A percentile compares a stretch with the other conserved stretches of the same genome.
phyloP scores from a whole-genome alignment of 495 filamentous ascomycete genomes.

The Bombardia bombarda region DNA sequence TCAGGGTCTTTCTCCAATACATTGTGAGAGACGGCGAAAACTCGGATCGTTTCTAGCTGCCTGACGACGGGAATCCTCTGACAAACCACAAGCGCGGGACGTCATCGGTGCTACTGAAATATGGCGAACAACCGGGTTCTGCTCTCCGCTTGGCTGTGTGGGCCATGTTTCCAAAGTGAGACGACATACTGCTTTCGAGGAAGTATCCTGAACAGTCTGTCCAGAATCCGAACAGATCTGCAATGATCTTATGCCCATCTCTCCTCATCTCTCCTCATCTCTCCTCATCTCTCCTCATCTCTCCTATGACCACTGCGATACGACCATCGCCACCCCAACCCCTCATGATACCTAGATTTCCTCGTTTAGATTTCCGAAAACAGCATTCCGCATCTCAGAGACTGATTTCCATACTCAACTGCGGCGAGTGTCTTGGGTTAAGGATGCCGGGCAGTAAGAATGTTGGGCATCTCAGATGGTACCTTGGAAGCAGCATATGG shows the following conservation, averaged over 20 bases:
- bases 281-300: too few relatives aligned
- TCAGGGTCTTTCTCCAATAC: neutral
- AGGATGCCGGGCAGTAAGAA: too few relatives aligned
- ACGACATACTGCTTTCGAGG: too few relatives aligned
- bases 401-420: too few relatives aligned
- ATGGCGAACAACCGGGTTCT: neutral
- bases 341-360: neutral
- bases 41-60: neutral
- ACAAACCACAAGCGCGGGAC: constrained; percentile 1
- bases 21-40: neutral
- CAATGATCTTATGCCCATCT: neutral
- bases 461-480: too few relatives aligned
- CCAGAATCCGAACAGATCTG: neutral
- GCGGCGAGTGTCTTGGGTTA: too few relatives aligned
- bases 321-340: neutral
- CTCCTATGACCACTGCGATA: neutral
- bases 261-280: too few relatives aligned
- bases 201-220: neutral
- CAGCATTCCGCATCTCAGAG: too few relatives aligned
- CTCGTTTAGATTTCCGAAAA: too few relatives aligned
- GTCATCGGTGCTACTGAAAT: neutral
- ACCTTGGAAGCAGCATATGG: too few relatives aligned
- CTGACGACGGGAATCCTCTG: neutral
- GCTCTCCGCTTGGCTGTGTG: neutral
- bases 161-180: neutral